Evolutionary conservation across 2,329 filamentous ascomycete genomes (phyloP), one percentile per base, ranked within the genome.

Genomic region (Domatiomyces catenatus): DNA sequence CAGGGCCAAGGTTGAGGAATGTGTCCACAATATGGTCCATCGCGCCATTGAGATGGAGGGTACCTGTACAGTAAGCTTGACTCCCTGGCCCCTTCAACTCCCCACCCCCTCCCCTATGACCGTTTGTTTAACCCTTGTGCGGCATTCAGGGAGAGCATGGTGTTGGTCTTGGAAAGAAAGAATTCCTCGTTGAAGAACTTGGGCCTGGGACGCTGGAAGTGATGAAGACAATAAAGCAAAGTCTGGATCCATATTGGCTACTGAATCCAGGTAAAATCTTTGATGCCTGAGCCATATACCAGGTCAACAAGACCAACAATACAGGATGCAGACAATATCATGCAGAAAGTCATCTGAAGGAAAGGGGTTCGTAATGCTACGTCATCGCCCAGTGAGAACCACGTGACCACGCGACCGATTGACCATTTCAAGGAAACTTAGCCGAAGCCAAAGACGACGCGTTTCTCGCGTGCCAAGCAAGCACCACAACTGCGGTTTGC

Each of bases 191-290:
- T 8, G 44, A 57, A 36, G 59, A 61, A 46, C 36, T 61, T 17
- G 59, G 59, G 12, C 22, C 20, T 4, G 53, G 32, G n/a, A 46
- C 49, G 8, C 43, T 61, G 6, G 50, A 60, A 42, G 49, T 55
- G 47, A 61, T 61, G 59, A 47, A 55, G 43, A 2, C 56, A 42
- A 49, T 60, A 28, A 60, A 60, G 44, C 36, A 48, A 5, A 52
- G 50, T 1, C 39, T 60, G 22, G 59, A 60, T 50, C 59, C 59
- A 3, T 39, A 42, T 22, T 56, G 58, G 44, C 10, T 60, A 15
- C 49, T 60, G 15, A 60, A 60, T 50, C 55, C 53, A 17, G 59
- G 54, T 18, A 60, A 60, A 50, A 43, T 60, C 10, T 36, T 61
- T 24, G 22, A 24, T 6, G 22, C 22, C 3, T 24, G 6, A 24